These are phyloP conservation scores for Monilinia fructicola DNA, from an alignment of 2,329 filamentous ascomycete genomes.

Conservation along the genomic window DNA sequence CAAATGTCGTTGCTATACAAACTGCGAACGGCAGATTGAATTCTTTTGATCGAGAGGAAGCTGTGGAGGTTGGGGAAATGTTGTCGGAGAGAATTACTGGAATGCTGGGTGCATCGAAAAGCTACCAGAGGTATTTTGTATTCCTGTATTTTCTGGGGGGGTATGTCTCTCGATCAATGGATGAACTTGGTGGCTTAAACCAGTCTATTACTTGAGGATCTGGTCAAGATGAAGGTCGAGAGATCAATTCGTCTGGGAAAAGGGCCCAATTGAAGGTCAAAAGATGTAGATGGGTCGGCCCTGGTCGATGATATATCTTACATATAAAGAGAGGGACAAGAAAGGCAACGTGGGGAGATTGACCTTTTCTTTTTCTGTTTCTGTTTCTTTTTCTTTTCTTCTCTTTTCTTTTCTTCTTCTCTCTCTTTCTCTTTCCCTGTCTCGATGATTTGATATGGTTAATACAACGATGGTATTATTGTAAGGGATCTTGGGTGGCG, in stretches of 20 bases:
- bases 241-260: not conserved
- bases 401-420: not conserved
- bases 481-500: constrained; percentile 12
- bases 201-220: not conserved
- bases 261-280: not conserved
- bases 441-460: not conserved
- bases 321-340: constrained; percentile 4
- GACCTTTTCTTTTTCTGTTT: not conserved
- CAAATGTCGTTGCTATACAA: constrained; percentile 23
- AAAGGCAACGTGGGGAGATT: constrained; percentile 3
- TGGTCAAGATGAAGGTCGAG: constrained; percentile 12
- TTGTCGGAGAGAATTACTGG: constrained; percentile 19
- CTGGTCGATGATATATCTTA: constrained; percentile 15
- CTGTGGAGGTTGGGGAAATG: constrained; percentile 15
- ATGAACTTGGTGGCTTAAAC: constrained; percentile 8
- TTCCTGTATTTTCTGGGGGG: not conserved
- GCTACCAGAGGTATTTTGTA: not conserved
- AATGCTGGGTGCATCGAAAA: constrained; percentile 23
- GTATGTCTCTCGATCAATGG: constrained; percentile 2
- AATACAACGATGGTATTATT: not conserved
- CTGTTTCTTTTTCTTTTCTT: not conserved
- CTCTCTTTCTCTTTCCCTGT: not conserved
- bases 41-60: not conserved
- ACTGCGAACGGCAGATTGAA: constrained; percentile 6
- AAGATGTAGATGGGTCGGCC: constrained; percentile 13